These are phyloP conservation scores for Streptanthus diversifolius DNA, from an alignment of 345 rosid species.

Conservation along the genomic window DNA sequence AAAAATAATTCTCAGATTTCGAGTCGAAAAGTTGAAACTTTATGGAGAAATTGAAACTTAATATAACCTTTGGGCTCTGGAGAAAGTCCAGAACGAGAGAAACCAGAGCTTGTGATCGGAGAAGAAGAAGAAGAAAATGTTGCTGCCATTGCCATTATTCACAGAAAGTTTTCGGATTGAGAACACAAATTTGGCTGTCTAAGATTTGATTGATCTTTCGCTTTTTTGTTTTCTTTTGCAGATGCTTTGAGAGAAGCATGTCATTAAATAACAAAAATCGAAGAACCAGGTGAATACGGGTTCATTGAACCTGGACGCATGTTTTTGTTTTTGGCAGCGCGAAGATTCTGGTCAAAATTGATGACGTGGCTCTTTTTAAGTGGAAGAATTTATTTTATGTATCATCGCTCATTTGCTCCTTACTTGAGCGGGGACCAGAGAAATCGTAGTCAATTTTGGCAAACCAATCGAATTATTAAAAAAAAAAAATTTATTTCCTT, in stretches of 20 bases:
- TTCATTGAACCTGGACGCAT: constrained; percentile 43
- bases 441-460: constrained; percentile 19
- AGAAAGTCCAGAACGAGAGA: constrained; percentile 30
- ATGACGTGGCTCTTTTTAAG: constrained; percentile 12
- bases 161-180: not conserved
- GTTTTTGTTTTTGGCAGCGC: not conserved
- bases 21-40: not conserved
- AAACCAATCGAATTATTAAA: not conserved
- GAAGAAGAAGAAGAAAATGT: constrained; percentile 38
- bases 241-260: not conserved
- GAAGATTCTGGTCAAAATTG: not conserved
- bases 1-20: not conserved
- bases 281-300: constrained; percentile 10
- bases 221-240: not conserved
- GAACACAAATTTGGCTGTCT: not conserved
- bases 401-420: constrained; percentile 2
- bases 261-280: not conserved
- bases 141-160: constrained; percentile 46
- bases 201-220: not conserved
- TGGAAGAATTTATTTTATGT: not conserved
- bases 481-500: too few relatives aligned
- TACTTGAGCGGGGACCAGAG: not conserved
- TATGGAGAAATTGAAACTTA: not conserved
- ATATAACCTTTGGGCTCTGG: constrained; percentile 43
- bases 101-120: constrained; percentile 23